Conservation (phyloP, 2,329 filamentous ascomycete species). For the Talaromyces sp. region DNA sequence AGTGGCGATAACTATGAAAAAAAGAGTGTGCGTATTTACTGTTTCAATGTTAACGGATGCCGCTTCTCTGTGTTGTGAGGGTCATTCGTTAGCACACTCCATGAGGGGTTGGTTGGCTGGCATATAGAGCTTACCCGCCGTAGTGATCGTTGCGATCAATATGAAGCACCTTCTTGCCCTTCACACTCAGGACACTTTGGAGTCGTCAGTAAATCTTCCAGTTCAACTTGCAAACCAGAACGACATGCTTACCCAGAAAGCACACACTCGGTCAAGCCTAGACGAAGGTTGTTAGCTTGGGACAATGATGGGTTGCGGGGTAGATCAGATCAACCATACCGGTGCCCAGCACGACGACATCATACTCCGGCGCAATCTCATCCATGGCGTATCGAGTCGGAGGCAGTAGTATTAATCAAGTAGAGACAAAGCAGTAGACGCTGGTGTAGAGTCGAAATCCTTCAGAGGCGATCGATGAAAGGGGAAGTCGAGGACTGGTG, state of each 20-base stretch:
- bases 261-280: constrained; percentile 97
- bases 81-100: constrained; percentile 24
- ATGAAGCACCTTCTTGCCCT: constrained; percentile 98
- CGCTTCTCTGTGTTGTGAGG: constrained; percentile 64
- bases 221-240: constrained; percentile 6
- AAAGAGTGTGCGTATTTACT: constrained; percentile 44
- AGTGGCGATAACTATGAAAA: not conserved
- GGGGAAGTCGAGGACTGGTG: not conserved
- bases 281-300: constrained; percentile 23
- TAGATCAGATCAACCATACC: constrained; percentile 54
- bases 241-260: constrained; percentile 73
- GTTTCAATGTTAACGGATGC: constrained; percentile 95
- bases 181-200: constrained; percentile 84
- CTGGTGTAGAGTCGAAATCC: not conserved
- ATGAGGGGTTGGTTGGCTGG: constrained; percentile 10
- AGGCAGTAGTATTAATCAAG: constrained; percentile 26
- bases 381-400: constrained; percentile 61
- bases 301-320: constrained; percentile 21
- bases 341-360: constrained; percentile 97
- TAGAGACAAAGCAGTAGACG: not conserved
- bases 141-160: constrained; percentile 99
- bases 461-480: not conserved
- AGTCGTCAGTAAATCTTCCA: constrained; percentile 14
- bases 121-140: constrained; percentile 67
- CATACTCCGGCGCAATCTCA: constrained; percentile 97